These are phyloP conservation scores for Phytophthora multivora DNA, from an alignment of 352 stramenopile genomes.

Conservation along the genomic window DNA sequence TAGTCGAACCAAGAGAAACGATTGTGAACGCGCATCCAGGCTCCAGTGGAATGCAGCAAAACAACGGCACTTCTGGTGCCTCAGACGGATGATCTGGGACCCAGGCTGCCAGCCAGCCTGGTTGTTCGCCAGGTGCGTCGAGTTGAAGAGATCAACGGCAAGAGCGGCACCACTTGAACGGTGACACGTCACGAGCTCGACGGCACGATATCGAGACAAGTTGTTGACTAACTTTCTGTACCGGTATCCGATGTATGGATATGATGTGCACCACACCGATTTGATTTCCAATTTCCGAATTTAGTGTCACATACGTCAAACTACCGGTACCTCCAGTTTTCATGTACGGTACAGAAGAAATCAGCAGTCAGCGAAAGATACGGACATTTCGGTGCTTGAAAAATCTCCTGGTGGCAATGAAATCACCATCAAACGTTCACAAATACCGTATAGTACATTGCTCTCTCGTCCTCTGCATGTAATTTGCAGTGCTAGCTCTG, in stretches of 20 bases:
- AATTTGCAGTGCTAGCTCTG: too few species aligned
- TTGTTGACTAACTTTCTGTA: too few species aligned
- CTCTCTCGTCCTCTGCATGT: too few species aligned
- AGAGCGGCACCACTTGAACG: conserved; percentile 2
- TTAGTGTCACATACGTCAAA: background rate
- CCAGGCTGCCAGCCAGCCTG: too few species aligned
- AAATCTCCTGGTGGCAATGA: conserved; percentile 16
- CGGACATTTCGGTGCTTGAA: conserved; percentile 14
- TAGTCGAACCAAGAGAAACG: conserved; percentile 9
- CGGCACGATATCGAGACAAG: conserved; percentile 1
- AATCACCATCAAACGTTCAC: background rate
- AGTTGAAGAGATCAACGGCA: too few species aligned
- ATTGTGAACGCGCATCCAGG: conserved; percentile 5
- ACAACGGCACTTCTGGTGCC: background rate
- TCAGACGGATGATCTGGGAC: background rate
- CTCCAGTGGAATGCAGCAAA: background rate
- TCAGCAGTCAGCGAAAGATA: background rate
- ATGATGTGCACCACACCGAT: background rate
- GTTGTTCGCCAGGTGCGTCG: too few species aligned
- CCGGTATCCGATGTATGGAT: background rate
- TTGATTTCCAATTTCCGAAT: background rate
- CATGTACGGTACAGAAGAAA: too few species aligned
- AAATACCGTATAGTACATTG: background rate
- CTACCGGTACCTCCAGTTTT: background rate
- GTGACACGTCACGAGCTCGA: conserved; percentile 17